phyloP scores from a whole-genome alignment of 345 rosid genomes.

The Schrenkiella parvula region DNA sequence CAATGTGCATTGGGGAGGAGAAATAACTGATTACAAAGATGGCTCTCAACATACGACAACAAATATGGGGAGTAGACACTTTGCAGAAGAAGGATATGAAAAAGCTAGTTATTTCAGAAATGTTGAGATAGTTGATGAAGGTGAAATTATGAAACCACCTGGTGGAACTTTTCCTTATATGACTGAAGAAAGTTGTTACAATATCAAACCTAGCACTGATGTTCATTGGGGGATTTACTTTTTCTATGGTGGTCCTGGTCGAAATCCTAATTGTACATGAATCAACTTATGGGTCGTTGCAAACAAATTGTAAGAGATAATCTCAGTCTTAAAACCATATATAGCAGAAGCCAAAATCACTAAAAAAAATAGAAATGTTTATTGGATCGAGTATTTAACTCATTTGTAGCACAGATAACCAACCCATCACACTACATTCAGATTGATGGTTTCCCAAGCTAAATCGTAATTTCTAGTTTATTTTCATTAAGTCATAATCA shows the following conservation, averaged over 20 bases:
- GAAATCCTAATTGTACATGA: background rate
- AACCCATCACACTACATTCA: too few species aligned
- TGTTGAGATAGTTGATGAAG: conserved; percentile 34
- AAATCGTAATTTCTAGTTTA: background rate
- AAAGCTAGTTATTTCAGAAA: conserved; percentile 37
- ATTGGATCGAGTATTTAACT: too few species aligned
- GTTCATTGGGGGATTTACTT: background rate
- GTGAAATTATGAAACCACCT: conserved; percentile 34
- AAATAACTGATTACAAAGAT: conserved; percentile 19
- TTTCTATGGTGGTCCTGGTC: background rate
- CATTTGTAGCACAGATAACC: too few species aligned
- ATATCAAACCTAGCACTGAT: conserved; percentile 23
- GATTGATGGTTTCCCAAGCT: too few species aligned
- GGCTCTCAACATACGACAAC: conserved; percentile 28
- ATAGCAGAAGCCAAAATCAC: too few species aligned
- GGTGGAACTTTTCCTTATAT: conserved; percentile 30
- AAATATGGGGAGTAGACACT: conserved; percentile 49
- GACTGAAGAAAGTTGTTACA: conserved; percentile 42
- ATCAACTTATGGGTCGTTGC: background rate
- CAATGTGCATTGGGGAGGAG: conserved; percentile 43
- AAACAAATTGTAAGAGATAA: too few species aligned
- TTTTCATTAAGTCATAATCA: background rate
- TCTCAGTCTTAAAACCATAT: too few species aligned
- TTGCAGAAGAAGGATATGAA: conserved; percentile 35
- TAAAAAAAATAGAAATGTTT: too few species aligned